Base-by-base conservation (phyloP, 495 filamentous ascomycete genomes). In the Tuber aestivum region DNA sequence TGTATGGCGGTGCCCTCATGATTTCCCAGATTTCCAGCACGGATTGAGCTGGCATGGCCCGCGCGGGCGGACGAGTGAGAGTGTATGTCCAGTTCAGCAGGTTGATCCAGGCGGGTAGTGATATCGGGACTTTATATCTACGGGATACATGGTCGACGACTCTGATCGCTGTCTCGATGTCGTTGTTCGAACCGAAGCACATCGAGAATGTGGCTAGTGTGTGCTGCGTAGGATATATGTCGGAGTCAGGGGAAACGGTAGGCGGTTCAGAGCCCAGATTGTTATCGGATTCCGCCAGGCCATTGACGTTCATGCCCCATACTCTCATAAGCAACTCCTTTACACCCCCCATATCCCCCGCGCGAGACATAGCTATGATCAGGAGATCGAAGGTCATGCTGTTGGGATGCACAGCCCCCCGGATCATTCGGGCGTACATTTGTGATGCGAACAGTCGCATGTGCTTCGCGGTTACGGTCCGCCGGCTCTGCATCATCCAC, bases 51-150 rank as follows among this genome's bases (percentile, higher is more conserved):
- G 87, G 84, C 6, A 92, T 84, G 56, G 79, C 23, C 76, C 38
- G 77, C 77, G 70, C 83, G 80, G 41, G 74, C 74, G 65, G 83
- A 78, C 41, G 87, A 83, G 23, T 90, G 81, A 45, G 77, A 18
- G 89, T 85, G 78, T 86, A 92, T 3, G 89, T 87, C 84, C 90
- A 87, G 73, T 89, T 85, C 40, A 92, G 84, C 14, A 93, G 79
- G 68, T 90, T 86, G 5, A 78, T 76, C 91, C 91, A 92, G 27
- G 87, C 84, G 18, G 84, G 76, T 8, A 75, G 41, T 1, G 87
- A 76, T 73, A 93, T 86, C 0, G 77, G 44, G 23, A 92, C 77
- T 0, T 85, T 74, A 83, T 91, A 92, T 18, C 86, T 84, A 0
- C 84, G 83, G 0, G 91, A 87, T 27, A 92, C 81, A 73, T 87